These are phyloP conservation scores for Cladosporium sphaerospermum DNA, from an alignment of 2,329 filamentous ascomycete genomes.

Conservation along the genomic window DNA sequence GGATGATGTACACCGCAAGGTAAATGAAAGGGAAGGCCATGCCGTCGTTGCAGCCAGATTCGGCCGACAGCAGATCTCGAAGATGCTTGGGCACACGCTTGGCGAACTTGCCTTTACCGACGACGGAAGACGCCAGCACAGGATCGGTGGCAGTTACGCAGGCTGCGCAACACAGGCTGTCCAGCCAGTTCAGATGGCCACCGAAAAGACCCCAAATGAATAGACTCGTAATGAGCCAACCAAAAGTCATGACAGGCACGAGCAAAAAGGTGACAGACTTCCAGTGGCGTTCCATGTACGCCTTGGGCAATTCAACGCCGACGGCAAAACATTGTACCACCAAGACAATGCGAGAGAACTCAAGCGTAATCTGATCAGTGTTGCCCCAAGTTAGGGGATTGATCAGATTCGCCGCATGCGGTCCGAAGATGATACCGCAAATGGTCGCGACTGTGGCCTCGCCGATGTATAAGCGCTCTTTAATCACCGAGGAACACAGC, in stretches of 20 bases:
- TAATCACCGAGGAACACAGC: slow-evolving; percentile 95
- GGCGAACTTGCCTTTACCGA: slow-evolving; percentile 97
- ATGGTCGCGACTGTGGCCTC: slow-evolving; percentile 92
- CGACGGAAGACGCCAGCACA: slow-evolving; percentile 92
- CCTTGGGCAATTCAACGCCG: slow-evolving; percentile 81
- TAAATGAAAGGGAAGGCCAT: slow-evolving; percentile 99
- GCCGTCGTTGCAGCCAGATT: slow-evolving; percentile 98
- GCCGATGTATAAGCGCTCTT: slow-evolving; percentile 97
- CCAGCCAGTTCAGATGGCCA: slow-evolving; percentile 73
- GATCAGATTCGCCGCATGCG: slow-evolving; percentile 75
- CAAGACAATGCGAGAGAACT: slow-evolving; percentile 82
- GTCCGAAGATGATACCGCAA: slow-evolving; percentile 83
- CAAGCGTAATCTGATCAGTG: slow-evolving; percentile 77
- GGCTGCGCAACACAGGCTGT: slow-evolving; percentile 78
- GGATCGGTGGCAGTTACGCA: slow-evolving; percentile 97
- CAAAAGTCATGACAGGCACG: slow-evolving; percentile 93
- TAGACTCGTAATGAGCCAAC: slow-evolving; percentile 86
- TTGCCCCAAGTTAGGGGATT: slow-evolving; percentile 72
- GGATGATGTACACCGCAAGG: slow-evolving; percentile 80
- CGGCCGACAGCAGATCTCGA: slow-evolving; percentile 86
- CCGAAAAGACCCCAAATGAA: slow-evolving; percentile 89
- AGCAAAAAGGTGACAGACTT: slow-evolving; percentile 81
- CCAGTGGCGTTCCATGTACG: slow-evolving; percentile 99
- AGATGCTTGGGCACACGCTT: slow-evolving; percentile 97
- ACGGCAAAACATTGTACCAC: slow-evolving; percentile 91